Percentiles rank a stretch among this genome's conserved stretches.
Evolutionary conservation across 1,284 basidiomycete genomes (phyloP).

Genomic region (Stereum hirsutum): DNA sequence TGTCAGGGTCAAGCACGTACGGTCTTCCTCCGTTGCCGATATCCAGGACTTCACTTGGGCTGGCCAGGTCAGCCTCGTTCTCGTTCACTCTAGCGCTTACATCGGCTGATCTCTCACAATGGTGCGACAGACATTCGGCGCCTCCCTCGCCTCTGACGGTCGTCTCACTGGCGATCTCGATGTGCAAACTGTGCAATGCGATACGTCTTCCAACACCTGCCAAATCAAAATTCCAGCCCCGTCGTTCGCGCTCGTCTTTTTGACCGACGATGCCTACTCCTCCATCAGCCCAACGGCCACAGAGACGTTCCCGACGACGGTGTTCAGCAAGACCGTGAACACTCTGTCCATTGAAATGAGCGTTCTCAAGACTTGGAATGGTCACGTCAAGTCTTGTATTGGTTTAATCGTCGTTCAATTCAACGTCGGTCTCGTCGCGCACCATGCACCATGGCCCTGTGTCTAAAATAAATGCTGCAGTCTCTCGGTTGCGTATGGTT

Average conservation of each 20-base stretch:
- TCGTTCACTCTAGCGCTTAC: neutral
- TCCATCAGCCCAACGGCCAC: constrained; percentile 28
- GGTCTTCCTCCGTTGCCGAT: constrained; percentile 39
- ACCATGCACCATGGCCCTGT: no score
- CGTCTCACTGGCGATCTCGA: constrained; percentile 40
- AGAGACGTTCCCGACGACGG: constrained; percentile 48
- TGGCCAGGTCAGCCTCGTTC: constrained; percentile 30
- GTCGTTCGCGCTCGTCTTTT: constrained; percentile 64
- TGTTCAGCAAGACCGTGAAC: constrained; percentile 36
- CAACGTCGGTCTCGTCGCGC: no score
- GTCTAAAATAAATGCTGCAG: no score
- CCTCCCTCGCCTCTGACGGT: constrained; percentile 54
- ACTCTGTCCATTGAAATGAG: constrained; percentile 31
- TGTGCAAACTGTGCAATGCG: constrained; percentile 46
- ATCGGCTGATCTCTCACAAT: neutral
- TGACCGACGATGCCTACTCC: constrained; percentile 35
- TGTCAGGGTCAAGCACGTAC: constrained; percentile 46
- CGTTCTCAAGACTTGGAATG: constrained; percentile 18
- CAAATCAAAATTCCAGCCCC: constrained; percentile 60
- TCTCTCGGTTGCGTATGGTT: no score
- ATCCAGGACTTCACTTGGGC: constrained; percentile 72
- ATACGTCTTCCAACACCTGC: constrained; percentile 40
- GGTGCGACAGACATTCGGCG: constrained; percentile 53
- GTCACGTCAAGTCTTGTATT: no score
- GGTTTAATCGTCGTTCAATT: no score